These are phyloP conservation scores for Pachysandra terminalis DNA, from an alignment of 164 flowering plant genomes.

Conservation along the genomic window DNA sequence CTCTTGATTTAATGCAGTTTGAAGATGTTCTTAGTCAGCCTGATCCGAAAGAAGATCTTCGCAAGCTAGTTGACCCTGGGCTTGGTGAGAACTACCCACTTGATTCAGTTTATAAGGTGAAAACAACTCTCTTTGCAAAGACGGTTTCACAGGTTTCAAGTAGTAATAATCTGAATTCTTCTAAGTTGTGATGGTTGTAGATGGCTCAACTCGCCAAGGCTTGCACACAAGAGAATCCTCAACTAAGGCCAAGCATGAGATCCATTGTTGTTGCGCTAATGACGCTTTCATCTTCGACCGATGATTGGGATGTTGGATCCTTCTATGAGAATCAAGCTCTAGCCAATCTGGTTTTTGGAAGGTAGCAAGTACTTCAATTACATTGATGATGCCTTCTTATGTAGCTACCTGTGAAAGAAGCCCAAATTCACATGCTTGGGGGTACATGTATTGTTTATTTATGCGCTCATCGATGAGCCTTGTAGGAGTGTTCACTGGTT, in stretches of 20 bases:
- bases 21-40: constrained; percentile 57
- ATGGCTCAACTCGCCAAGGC: constrained; percentile 47
- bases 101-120: constrained; percentile 70
- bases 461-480: too few species aligned
- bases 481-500: too few species aligned
- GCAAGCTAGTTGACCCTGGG: constrained; percentile 58
- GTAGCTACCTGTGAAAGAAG: background rate
- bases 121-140: background rate
- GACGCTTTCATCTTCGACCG: constrained; percentile 43
- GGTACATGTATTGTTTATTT: too few species aligned
- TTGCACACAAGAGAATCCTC: constrained; percentile 43
- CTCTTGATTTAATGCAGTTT: constrained; percentile 45
- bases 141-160: background rate
- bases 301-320: constrained; percentile 43
- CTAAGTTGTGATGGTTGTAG: constrained; percentile 12
- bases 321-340: constrained; percentile 41
- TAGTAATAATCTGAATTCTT: background rate
- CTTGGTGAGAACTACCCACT: constrained; percentile 68
- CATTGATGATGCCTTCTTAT: background rate
- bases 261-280: constrained; percentile 43
- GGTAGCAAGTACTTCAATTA: constrained; percentile 20
- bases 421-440: background rate
- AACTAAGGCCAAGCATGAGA: constrained; percentile 51
- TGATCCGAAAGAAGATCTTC: constrained; percentile 49
- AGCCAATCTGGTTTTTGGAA: constrained; percentile 47